Evolutionary conservation across 768 basidiomycete genomes (phyloP).

Genomic region (Lactarius psammicola): DNA sequence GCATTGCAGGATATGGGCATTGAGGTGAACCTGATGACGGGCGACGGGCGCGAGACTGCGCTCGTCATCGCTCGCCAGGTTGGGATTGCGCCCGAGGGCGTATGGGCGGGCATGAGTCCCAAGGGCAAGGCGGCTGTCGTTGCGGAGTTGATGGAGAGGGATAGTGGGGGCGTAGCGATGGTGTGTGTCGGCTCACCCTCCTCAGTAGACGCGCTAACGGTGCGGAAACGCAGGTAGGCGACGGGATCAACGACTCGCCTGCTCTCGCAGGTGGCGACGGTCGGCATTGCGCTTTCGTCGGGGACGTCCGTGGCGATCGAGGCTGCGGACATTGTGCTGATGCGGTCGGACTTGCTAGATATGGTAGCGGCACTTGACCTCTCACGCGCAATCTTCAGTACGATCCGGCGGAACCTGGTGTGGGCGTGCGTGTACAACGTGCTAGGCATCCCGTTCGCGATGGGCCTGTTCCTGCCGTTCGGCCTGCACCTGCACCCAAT

Average conservation of each 20-base stretch:
- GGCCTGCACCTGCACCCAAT: slow-evolving; percentile 95
- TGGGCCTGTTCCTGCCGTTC: slow-evolving; percentile 93
- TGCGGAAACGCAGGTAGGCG: slow-evolving; percentile 68
- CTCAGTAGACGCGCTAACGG: not conserved
- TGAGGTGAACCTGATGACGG: slow-evolving; percentile 90
- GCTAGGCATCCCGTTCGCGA: slow-evolving; percentile 92
- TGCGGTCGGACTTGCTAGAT: slow-evolving; percentile 94
- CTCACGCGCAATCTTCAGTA: slow-evolving; percentile 80
- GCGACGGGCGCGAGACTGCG: slow-evolving; percentile 85
- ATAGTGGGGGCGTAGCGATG: slow-evolving; percentile 82
- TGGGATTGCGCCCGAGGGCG: slow-evolving; percentile 77
- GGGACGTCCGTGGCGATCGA: slow-evolving; percentile 98
- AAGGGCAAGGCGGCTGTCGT: slow-evolving; percentile 91
- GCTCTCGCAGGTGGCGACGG: slow-evolving; percentile 93
- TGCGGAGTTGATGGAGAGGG: slow-evolving; percentile 71
- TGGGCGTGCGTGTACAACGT: slow-evolving; percentile 97
- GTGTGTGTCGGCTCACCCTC: slow-evolving; percentile 43
- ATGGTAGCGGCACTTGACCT: slow-evolving; percentile 96
- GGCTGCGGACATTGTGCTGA: slow-evolving; percentile 96
- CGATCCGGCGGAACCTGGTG: slow-evolving; percentile 88
- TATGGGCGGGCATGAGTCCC: slow-evolving; percentile 93
- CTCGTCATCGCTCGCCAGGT: slow-evolving; percentile 85
- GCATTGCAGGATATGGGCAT: slow-evolving; percentile 89
- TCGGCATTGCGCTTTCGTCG: slow-evolving; percentile 94
- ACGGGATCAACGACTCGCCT: slow-evolving; percentile 98